A percentile compares a stretch with the other conserved stretches of the same genome.
Conservation (phyloP, 371 early-diverging fungal genomes). For the Smittium mucronatum region DNA sequence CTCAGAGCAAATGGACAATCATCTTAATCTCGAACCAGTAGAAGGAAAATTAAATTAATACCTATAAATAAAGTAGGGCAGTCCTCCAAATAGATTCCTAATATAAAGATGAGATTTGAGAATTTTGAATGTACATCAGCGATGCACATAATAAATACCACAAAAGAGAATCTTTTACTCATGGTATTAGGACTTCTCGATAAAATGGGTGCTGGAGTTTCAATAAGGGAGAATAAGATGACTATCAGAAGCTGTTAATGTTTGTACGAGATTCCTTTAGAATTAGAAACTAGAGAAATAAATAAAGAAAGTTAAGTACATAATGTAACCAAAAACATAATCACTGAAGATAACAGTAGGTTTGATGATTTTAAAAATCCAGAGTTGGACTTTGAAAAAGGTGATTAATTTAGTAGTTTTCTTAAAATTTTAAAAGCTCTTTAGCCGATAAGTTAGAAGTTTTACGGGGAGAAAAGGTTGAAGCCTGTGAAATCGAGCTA, state of each 20-base stretch:
- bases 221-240: background rate
- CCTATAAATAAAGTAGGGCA: background rate
- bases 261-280: background rate
- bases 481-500: slow-evolving; percentile 6
- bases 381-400: background rate
- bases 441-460: slow-evolving; percentile 1
- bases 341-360: background rate
- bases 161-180: background rate
- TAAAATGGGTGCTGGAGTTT: background rate
- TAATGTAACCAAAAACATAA: background rate
- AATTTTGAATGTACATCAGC: background rate
- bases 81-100: background rate
- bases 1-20: background rate
- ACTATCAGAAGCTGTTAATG: background rate
- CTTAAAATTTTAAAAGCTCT: background rate
- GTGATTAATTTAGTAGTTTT: background rate
- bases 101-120: background rate
- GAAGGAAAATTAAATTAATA: background rate
- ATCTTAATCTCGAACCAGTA: background rate
- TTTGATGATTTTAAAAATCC: background rate
- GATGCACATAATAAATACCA: background rate
- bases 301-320: background rate
- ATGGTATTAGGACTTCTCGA: background rate
- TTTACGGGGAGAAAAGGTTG: background rate
- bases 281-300: background rate